A percentile compares a stretch with the other conserved stretches of the same genome.
Evolutionary conservation across 2,329 filamentous ascomycete genomes (phyloP).

Genomic region (Xylariaceae sp.): DNA sequence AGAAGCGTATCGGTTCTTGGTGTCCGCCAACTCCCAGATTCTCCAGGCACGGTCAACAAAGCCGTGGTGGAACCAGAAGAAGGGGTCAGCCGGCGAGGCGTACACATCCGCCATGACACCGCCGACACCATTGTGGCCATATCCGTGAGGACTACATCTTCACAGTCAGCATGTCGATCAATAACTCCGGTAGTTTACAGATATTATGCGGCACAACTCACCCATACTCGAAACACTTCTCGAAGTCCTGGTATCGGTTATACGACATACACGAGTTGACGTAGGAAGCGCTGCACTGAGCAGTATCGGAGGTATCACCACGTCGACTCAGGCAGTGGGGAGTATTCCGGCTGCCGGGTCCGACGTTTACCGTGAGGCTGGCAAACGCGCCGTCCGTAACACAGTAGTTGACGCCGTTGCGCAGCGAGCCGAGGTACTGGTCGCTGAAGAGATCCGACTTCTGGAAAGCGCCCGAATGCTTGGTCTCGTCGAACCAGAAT

Average conservation of each 20-base stretch:
- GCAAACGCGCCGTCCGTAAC: slow-evolving; percentile 18
- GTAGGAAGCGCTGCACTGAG: slow-evolving; percentile 15
- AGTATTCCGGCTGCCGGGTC: slow-evolving; percentile 10
- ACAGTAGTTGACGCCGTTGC: slow-evolving; percentile 8
- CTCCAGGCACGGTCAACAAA: slow-evolving; percentile 18
- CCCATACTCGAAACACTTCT: slow-evolving; percentile 19
- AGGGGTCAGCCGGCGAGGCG: slow-evolving; percentile 17
- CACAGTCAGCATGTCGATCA: neutral
- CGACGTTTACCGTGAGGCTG: slow-evolving; percentile 16
- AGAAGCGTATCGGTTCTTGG: slow-evolving; percentile 13
- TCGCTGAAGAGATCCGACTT: slow-evolving; percentile 14
- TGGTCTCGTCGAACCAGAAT: slow-evolving; percentile 21
- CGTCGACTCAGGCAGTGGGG: slow-evolving; percentile 14
- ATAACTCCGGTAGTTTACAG: neutral
- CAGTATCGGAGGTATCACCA: slow-evolving; percentile 9
- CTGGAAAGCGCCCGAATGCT: slow-evolving; percentile 17
- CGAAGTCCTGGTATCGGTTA: slow-evolving; percentile 16
- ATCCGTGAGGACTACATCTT: slow-evolving; percentile 14
- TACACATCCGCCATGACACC: slow-evolving; percentile 19
- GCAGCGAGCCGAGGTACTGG: slow-evolving; percentile 14
- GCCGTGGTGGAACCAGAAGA: slow-evolving; percentile 22
- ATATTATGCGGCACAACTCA: slow-evolving; percentile 5
- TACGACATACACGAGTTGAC: slow-evolving; percentile 14
- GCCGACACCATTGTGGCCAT: slow-evolving; percentile 17
- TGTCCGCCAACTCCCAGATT: slow-evolving; percentile 17